A percentile compares a stretch with the other conserved stretches of the same genome.
Conservation (phyloP, 345 rosid genomes). For the Acer negundo region DNA sequence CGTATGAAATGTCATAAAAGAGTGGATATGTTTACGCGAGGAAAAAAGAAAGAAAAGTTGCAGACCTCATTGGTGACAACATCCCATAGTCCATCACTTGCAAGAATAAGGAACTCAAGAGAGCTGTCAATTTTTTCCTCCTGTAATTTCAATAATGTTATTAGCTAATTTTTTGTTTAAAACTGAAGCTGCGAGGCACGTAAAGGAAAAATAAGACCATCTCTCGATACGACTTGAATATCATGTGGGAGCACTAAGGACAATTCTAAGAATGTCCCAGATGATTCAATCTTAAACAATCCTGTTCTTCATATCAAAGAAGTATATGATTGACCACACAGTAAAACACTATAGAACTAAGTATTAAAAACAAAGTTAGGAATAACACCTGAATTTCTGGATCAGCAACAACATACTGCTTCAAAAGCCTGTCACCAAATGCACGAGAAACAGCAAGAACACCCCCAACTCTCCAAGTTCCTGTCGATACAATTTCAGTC, state of each 20-base stretch:
- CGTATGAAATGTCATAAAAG: neutral
- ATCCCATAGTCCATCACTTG: constrained; percentile 99
- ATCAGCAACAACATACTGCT: constrained; percentile 99
- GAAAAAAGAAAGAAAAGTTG: neutral
- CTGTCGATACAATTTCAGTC: constrained; percentile 36
- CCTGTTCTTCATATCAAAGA: neutral
- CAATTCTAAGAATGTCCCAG: neutral
- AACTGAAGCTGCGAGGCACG: neutral
- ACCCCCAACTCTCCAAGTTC: constrained; percentile 99
- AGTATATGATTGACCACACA: neutral
- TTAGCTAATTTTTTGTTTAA: neutral
- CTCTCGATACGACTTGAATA: neutral
- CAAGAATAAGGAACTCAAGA: constrained; percentile 98
- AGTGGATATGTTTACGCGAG: neutral
- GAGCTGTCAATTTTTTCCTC: constrained; percentile 91
- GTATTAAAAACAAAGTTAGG: constrained; percentile 4
- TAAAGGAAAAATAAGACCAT: neutral
- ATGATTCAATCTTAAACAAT: neutral
- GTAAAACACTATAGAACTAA: constrained; percentile 2
- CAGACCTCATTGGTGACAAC: constrained; percentile 94
- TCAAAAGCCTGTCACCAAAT: constrained; percentile 94
- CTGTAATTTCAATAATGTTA: constrained; percentile 47
- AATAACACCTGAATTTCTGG: constrained; percentile 88
- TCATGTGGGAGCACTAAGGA: neutral
- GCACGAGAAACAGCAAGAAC: constrained; percentile 99